phyloP scores from a whole-genome alignment of 495 filamentous ascomycete genomes.

The Clohesyomyces aquaticus region DNA sequence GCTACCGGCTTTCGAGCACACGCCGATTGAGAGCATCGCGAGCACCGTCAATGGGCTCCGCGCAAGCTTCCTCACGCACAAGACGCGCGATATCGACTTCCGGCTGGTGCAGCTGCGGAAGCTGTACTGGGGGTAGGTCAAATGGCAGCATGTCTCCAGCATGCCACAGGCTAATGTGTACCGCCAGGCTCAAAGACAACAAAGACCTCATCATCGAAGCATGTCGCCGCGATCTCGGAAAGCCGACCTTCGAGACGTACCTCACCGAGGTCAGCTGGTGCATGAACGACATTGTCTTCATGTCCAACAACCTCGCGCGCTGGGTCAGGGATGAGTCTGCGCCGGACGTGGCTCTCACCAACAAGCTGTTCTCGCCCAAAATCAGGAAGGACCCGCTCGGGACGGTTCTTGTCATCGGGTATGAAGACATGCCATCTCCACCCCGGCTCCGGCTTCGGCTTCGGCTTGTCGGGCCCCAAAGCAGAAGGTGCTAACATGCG shows the following conservation, averaged over 20 bases:
- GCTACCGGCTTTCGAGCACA: slow-evolving; percentile 61
- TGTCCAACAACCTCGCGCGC: slow-evolving; percentile 71
- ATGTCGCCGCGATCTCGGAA: slow-evolving; percentile 72
- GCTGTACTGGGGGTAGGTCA: slow-evolving; percentile 81
- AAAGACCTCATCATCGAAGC: slow-evolving; percentile 69
- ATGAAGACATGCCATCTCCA: too few relatives aligned
- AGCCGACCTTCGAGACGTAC: slow-evolving; percentile 69
- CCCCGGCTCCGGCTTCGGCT: too few relatives aligned
- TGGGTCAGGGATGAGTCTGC: slow-evolving; percentile 83
- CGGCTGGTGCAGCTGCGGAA: slow-evolving; percentile 83
- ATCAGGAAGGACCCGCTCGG: slow-evolving; percentile 91
- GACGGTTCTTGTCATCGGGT: slow-evolving; percentile 82
- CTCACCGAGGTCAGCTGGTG: slow-evolving; percentile 73
- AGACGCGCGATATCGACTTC: slow-evolving; percentile 80
- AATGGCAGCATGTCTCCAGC: not conserved
- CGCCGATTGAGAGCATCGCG: slow-evolving; percentile 68
- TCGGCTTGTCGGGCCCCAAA: too few relatives aligned
- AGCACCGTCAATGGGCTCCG: slow-evolving; percentile 60
- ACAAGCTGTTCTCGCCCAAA: slow-evolving; percentile 68
- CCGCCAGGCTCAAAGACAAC: slow-evolving; percentile 69
- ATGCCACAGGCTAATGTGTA: slow-evolving; percentile 6
- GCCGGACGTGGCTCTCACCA: slow-evolving; percentile 67
- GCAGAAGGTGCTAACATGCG: not conserved
- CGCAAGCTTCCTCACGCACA: slow-evolving; percentile 71
- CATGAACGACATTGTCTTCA: slow-evolving; percentile 77